Evolutionary conservation across 768 basidiomycete genomes (phyloP).

Genomic region (Agrocybe chaxingu): DNA sequence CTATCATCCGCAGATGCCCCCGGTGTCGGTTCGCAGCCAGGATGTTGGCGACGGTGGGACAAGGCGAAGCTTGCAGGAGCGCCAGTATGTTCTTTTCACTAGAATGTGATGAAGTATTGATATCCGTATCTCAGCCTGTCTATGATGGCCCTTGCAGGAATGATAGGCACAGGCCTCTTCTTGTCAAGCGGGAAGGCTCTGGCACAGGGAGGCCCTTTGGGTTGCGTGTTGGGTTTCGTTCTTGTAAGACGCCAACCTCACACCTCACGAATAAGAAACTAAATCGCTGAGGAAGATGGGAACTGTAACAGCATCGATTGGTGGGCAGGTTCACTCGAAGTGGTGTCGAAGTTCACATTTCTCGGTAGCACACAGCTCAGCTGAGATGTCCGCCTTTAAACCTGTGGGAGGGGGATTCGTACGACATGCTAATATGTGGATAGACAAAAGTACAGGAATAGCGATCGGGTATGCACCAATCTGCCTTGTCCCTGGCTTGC

Average conservation of each 20-base stretch:
- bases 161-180: conserved; percentile 56
- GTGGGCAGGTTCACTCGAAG: conserved; percentile 9
- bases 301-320: conserved; percentile 27
- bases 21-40: neutral
- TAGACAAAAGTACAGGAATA: conserved; percentile 37
- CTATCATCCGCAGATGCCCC: neutral
- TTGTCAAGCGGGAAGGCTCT: conserved; percentile 49
- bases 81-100: conserved; percentile 22
- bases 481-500: neutral
- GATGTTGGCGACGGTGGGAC: conserved; percentile 16
- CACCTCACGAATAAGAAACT: neutral
- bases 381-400: conserved; percentile 57
- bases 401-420: conserved; percentile 57
- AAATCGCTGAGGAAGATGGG: conserved; percentile 23
- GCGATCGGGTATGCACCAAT: conserved; percentile 20
- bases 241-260: conserved; percentile 24
- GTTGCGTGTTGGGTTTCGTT: conserved; percentile 43
- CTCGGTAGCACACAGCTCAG: conserved; percentile 26
- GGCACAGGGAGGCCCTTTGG: conserved; percentile 50
- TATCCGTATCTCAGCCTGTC: conserved; percentile 19
- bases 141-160: conserved; percentile 30
- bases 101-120: neutral
- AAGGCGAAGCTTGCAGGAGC: conserved; percentile 23
- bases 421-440: conserved; percentile 46
- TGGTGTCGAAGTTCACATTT: neutral